phyloP scores from a whole-genome alignment of 371 early-diverging fungal genomes.

The Syncephalastrum monosporum region DNA sequence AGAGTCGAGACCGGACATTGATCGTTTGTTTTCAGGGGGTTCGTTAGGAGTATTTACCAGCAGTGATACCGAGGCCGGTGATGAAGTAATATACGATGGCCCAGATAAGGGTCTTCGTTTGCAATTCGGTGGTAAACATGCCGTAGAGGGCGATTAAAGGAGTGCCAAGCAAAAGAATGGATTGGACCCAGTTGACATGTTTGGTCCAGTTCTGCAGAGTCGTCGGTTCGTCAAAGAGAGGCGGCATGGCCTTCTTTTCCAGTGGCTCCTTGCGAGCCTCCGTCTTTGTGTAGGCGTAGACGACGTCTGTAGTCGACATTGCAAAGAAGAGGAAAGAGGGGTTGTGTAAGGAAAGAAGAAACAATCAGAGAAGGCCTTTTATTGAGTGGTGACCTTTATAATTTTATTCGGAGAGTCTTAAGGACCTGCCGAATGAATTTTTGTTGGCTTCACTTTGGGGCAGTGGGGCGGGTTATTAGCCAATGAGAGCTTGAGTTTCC shows the following conservation, averaged over 20 bases:
- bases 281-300: constrained; percentile 40
- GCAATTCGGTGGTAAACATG: constrained; percentile 65
- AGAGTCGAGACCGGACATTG: constrained; percentile 1
- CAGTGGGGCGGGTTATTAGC: neutral
- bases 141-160: constrained; percentile 87
- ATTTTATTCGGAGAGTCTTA: no score
- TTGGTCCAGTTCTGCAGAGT: constrained; percentile 54
- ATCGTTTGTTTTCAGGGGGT: neutral
- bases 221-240: constrained; percentile 53
- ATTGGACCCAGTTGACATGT: constrained; percentile 82
- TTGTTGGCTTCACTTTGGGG: no score
- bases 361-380: neutral
- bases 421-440: no score
- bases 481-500: constrained; percentile 3
- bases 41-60: constrained; percentile 48
- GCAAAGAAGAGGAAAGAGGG: constrained; percentile 3
- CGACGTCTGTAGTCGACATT: constrained; percentile 25
- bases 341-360: constrained; percentile 9
- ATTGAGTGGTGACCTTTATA: no score
- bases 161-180: constrained; percentile 65
- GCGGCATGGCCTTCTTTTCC: constrained; percentile 40
- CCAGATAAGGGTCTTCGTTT: constrained; percentile 73
- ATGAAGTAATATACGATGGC: constrained; percentile 75
- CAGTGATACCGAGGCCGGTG: constrained; percentile 93
- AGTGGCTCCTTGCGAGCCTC: constrained; percentile 49